Evolutionary conservation across 2,329 filamentous ascomycete genomes (phyloP).

Genomic region (Sporothrix globosa): DNA sequence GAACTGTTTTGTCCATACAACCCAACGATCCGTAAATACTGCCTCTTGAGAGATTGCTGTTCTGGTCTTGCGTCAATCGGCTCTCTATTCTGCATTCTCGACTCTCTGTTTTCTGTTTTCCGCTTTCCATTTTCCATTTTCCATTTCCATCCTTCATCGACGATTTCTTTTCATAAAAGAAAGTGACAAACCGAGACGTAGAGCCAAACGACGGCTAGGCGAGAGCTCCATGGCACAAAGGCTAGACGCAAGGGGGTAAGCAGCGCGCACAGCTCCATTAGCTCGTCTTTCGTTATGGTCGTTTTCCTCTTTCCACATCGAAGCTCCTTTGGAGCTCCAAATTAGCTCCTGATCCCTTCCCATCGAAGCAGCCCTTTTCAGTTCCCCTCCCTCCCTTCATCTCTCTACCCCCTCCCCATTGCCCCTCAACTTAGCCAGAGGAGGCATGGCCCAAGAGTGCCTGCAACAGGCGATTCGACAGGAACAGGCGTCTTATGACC

Average conservation of each 20-base stretch:
- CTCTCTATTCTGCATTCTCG: too few species aligned
- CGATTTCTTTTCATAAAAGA: neutral
- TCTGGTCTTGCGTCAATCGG: too few species aligned
- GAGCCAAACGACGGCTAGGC: too few species aligned
- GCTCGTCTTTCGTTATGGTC: neutral
- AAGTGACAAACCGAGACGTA: neutral
- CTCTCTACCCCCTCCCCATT: neutral
- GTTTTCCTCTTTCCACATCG: neutral
- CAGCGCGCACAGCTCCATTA: neutral
- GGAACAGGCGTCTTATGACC: neutral
- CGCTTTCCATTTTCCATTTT: too few species aligned
- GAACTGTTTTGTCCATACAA: too few species aligned
- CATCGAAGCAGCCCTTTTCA: neutral
- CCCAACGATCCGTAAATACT: too few species aligned
- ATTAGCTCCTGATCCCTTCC: neutral
- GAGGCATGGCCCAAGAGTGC: neutral
- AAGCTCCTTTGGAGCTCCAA: slow-evolving; percentile 6
- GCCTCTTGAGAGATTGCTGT: too few species aligned
- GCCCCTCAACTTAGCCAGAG: slow-evolving; percentile 18
- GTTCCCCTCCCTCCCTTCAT: neutral
- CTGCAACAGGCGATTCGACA: neutral
- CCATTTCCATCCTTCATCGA: too few species aligned
- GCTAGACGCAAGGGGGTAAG: slow-evolving; percentile 7
- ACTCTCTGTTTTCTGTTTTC: too few species aligned
- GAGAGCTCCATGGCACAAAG: neutral